phyloP scores from a whole-genome alignment of 2,329 filamentous ascomycete species.

The Fusarium pininemorale region DNA sequence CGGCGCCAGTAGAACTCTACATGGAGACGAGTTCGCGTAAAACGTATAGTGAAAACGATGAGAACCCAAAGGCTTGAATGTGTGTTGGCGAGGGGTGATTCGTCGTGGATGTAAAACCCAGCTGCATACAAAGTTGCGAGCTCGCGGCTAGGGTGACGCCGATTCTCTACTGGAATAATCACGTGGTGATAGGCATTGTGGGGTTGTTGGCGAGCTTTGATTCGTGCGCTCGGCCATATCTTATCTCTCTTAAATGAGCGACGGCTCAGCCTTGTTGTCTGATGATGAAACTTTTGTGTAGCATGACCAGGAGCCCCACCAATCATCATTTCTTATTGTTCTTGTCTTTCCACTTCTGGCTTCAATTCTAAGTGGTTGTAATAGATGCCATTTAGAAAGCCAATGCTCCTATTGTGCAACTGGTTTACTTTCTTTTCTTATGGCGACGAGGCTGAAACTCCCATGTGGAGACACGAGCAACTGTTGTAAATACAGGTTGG shows the following conservation, averaged over 20 bases:
- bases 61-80: constrained; percentile 24
- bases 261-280: constrained; percentile 16
- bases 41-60: constrained; percentile 21
- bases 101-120: constrained; percentile 37
- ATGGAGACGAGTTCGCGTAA: constrained; percentile 45
- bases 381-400: neutral
- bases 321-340: neutral
- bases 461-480: constrained; percentile 11
- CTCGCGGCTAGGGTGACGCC: constrained; percentile 48
- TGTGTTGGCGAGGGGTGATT: constrained; percentile 28
- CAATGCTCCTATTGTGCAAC: neutral
- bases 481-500: constrained; percentile 33
- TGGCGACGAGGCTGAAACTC: neutral
- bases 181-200: constrained; percentile 48
- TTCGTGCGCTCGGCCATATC: constrained; percentile 15
- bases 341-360: neutral
- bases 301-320: neutral
- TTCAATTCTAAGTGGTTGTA: neutral
- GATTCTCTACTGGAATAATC: constrained; percentile 45
- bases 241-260: constrained; percentile 14
- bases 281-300: constrained; percentile 18
- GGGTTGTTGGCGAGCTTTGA: neutral
- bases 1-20: constrained; percentile 47
- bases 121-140: constrained; percentile 50
- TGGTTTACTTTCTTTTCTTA: neutral